phyloP scores from a whole-genome alignment of 305 asterid species.

The Fraxinus latifolia region DNA sequence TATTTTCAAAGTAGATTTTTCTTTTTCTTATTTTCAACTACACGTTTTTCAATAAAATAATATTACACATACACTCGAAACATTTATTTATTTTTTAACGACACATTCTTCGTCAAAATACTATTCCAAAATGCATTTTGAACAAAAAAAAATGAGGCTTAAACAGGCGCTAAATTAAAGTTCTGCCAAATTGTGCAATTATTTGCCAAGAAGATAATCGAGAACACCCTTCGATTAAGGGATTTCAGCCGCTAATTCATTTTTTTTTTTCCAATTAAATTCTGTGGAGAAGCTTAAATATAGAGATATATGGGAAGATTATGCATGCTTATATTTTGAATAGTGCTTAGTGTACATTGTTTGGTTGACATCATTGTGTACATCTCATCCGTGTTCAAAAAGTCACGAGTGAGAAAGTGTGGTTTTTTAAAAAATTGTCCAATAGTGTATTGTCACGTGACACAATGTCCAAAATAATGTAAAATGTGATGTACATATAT shows the following conservation, averaged over 20 bases:
- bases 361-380: neutral
- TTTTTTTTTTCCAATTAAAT: neutral
- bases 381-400: neutral
- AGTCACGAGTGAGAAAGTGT: neutral
- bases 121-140: too few species aligned
- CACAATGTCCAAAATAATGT: too few species aligned
- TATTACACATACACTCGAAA: too few species aligned
- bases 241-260: neutral
- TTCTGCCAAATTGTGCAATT: neutral
- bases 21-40: too few species aligned
- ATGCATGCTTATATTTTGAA: neutral
- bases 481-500: too few species aligned
- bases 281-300: neutral
- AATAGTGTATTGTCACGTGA: too few species aligned
- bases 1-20: too few species aligned
- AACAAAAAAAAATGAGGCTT: too few species aligned
- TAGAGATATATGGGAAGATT: neutral
- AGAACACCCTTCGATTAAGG: neutral
- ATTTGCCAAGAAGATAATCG: neutral
- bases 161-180: too few species aligned
- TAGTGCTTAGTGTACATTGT: neutral
- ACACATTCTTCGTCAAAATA: too few species aligned
- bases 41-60: too few species aligned
- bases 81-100: too few species aligned
- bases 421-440: neutral